These are phyloP conservation scores for Phoenix dactylifera DNA, from an alignment of 176 grass and related monocot species.

Conservation along the genomic window DNA sequence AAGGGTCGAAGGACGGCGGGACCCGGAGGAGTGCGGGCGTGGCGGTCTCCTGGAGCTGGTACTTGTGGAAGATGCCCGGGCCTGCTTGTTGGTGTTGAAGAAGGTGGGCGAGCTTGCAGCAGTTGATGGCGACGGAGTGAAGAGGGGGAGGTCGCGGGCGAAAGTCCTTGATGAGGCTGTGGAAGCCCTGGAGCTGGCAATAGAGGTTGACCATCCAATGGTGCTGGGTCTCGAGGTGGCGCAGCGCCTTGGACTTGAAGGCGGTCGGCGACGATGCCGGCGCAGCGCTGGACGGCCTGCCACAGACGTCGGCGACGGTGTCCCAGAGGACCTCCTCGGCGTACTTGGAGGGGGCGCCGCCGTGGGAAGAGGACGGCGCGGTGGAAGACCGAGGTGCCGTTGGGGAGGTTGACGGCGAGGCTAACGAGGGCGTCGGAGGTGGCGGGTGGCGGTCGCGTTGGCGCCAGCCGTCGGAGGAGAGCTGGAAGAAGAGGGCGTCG, in stretches of 20 bases:
- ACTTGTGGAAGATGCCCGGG: constrained; percentile 49
- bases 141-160: constrained; percentile 47
- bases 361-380: constrained; percentile 2
- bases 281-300: constrained; percentile 38
- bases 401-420: constrained; percentile 28
- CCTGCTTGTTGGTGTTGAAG: constrained; percentile 46
- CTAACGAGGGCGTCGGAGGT: constrained; percentile 15
- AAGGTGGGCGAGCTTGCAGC: constrained; percentile 47
- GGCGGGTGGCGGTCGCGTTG: background rate
- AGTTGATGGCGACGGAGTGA: constrained; percentile 39
- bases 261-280: constrained; percentile 75
- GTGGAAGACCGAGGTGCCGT: constrained; percentile 6
- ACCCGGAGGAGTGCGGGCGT: constrained; percentile 35
- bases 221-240: constrained; percentile 55
- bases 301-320: constrained; percentile 26
- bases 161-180: constrained; percentile 45
- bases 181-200: constrained; percentile 51
- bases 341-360: constrained; percentile 34
- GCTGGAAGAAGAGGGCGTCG: constrained; percentile 84
- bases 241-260: constrained; percentile 55
- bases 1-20: background rate
- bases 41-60: constrained; percentile 50
- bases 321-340: constrained; percentile 36
- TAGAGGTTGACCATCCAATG: constrained; percentile 77
- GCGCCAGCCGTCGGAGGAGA: constrained; percentile 55